phyloP scores from a whole-genome alignment of 768 basidiomycete species.

The Lentinula aciculospora region DNA sequence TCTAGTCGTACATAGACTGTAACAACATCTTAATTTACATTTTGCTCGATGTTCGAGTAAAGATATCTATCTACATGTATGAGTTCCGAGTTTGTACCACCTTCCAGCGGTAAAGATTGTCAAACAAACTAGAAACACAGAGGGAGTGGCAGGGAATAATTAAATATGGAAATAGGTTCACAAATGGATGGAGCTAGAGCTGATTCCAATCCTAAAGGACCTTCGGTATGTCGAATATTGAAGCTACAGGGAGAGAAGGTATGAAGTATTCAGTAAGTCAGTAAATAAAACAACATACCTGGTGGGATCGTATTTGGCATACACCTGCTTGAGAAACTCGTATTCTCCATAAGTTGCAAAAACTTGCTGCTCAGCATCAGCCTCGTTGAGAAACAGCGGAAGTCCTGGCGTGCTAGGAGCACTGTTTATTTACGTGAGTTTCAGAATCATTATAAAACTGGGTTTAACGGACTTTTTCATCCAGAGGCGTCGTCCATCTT shows the following conservation, averaged over 20 bases:
- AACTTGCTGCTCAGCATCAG: constrained; percentile 29
- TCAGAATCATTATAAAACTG: background rate
- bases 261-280: background rate
- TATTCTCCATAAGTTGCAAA: constrained; percentile 34
- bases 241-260: constrained; percentile 18
- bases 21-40: too few relatives aligned
- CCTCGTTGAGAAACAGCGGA: constrained; percentile 36
- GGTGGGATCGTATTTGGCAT: constrained; percentile 37
- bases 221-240: constrained; percentile 26
- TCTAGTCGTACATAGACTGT: too few relatives aligned
- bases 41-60: too few relatives aligned
- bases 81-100: too few relatives aligned
- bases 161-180: background rate
- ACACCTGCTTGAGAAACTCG: constrained; percentile 27
- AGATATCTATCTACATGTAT: too few relatives aligned
- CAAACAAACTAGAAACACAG: background rate
- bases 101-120: background rate
- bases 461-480: constrained; percentile 22
- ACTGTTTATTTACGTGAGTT: constrained; percentile 14
- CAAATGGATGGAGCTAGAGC: background rate
- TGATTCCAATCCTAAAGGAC: constrained; percentile 20
- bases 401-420: constrained; percentile 29
- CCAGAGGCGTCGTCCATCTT: constrained; percentile 20
- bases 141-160: background rate
- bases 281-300: constrained; percentile 18